Evolutionary conservation across 1,139 yeast genomes (phyloP), one percentile per base, ranked within the genome.

Genomic region (Arxiozyma heterogenica): DNA sequence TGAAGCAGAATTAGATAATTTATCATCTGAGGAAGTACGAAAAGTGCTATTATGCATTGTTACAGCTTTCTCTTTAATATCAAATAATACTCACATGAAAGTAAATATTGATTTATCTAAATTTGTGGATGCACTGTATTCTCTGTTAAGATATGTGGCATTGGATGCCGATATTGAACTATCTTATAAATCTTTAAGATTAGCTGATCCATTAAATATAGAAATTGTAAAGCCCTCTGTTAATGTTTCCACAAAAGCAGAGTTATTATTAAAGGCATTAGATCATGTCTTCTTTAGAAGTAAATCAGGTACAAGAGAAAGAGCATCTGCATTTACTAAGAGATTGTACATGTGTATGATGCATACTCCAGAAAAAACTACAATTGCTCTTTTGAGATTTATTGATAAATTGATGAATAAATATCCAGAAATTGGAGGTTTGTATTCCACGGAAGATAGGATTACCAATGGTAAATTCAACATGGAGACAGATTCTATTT

Each of bases 401-500:
- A 66, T 90, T 50, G 94, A 89, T 41, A 87, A 88, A 63, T 74
- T 93, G 59, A 77, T 81, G 67, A 81, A 81, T 52, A 79, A 87
- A 66, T 82, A 82, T 63, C 83, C 85, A 48, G 84, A 83, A 53
- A 72, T 89, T 50, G 79, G 82, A 53, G 87, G 94, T 0, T 74
- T 91, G 54, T 90, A 85, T 73, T 82, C 88, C 42, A 87, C 96
- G 0, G 96, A 90, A 53, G 98, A 93, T 65, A 78, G 94, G 61
- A 80, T 91, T 45, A 87, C 87, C 18, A 80, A 84, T 58, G 96
- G 96, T 54, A 74, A 77, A 6, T 84, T 85, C 64, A 81, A 83
- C 41, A 76, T 84, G 61, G 89, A 84, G 53, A 78, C 81, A 34
- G 79, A 79, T 48, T 84, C 81, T 50, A 81, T 89, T 11, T 89